These are phyloP conservation scores for Artemisia tridentata DNA, from an alignment of 129 eudicot species.

Conservation along the genomic window DNA sequence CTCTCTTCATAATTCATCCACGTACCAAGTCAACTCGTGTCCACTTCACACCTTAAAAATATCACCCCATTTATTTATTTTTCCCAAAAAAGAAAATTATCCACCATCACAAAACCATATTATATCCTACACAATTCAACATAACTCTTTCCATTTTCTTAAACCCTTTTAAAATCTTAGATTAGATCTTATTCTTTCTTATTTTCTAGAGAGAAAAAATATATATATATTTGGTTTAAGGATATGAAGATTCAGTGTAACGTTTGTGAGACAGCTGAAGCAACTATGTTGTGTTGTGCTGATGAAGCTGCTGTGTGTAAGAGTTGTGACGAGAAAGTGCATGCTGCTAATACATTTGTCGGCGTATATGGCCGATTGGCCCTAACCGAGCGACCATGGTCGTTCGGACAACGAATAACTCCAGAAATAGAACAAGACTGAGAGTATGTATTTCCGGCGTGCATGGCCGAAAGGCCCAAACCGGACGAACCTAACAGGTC, in stretches of 20 bases:
- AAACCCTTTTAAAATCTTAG: not conserved
- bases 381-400: too few species aligned
- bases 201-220: too few species aligned
- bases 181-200: not conserved
- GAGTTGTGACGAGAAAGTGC: constrained; percentile 70
- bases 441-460: too few species aligned
- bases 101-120: not conserved
- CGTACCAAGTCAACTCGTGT: constrained; percentile 9
- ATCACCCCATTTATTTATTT: not conserved
- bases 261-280: constrained; percentile 82
- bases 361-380: too few species aligned
- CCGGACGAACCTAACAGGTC: too few species aligned
- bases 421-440: too few species aligned
- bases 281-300: constrained; percentile 75
- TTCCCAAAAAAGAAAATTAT: not conserved
- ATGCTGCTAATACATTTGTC: constrained; percentile 90
- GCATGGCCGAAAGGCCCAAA: too few species aligned
- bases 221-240: not conserved
- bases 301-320: constrained; percentile 87
- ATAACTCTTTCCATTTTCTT: not conserved
- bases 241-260: constrained; percentile 87
- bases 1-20: constrained; percentile 20
- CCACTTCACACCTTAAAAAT: constrained; percentile 2
- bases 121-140: not conserved
- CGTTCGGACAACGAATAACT: too few species aligned